These are phyloP conservation scores for Prunella vulgaris DNA, from an alignment of 257 asterid genomes.

Conservation along the genomic window DNA sequence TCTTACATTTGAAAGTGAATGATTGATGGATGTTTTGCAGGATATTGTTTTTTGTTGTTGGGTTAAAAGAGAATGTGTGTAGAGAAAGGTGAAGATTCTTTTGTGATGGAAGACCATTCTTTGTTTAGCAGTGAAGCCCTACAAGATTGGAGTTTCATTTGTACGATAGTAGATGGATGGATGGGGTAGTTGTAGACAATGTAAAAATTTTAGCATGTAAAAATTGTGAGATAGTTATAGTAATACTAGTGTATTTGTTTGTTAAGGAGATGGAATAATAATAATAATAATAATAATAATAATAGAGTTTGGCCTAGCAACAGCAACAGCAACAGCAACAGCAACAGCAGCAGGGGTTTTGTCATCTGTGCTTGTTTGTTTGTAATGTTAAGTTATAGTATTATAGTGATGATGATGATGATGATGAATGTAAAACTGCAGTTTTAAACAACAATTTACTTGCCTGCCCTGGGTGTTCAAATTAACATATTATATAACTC, in stretches of 20 bases:
- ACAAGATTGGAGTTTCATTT: conserved; percentile 22
- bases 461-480: not conserved
- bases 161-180: conserved; percentile 32
- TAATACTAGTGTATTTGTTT: not conserved
- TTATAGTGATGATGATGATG: too few species aligned
- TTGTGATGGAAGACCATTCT: conserved; percentile 13
- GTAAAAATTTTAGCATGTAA: conserved; percentile 25
- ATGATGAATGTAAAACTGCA: not conserved
- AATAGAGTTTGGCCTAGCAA: too few species aligned
- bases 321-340: too few species aligned
- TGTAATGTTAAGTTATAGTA: not conserved
- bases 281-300: too few species aligned
- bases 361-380: not conserved
- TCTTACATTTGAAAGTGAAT: not conserved
- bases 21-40: conserved; percentile 14
- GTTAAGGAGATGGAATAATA: conserved; percentile 24
- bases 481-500: too few species aligned
- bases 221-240: conserved; percentile 4
- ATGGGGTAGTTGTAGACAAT: conserved; percentile 14
- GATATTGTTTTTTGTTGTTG: conserved; percentile 22
- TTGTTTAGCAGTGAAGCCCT: conserved; percentile 21
- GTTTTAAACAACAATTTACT: not conserved
- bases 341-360: conserved; percentile 17
- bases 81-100: conserved; percentile 35
- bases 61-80: conserved; percentile 29